Percentiles rank a stretch among this genome's conserved stretches.
Evolutionary conservation across 495 filamentous ascomycete species (phyloP).

Genomic region (Talaromyces ruber): DNA sequence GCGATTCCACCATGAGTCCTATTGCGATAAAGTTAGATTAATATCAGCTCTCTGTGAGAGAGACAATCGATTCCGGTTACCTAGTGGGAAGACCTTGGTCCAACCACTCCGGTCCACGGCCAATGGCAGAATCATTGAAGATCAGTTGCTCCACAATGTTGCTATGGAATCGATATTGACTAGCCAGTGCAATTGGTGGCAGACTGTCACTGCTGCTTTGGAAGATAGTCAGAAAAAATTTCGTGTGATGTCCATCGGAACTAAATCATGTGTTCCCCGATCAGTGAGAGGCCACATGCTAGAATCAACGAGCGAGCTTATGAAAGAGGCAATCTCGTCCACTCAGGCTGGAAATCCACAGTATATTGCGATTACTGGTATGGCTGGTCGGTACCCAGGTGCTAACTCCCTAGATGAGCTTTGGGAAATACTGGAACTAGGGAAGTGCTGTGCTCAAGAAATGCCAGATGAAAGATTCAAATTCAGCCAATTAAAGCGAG

Average conservation of each 20-base stretch:
- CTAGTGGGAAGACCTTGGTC: constrained; percentile 1
- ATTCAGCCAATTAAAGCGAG: too few species aligned
- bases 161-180: constrained; percentile 6
- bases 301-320: too few species aligned
- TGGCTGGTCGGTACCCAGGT: too few species aligned
- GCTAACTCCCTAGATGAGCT: too few species aligned
- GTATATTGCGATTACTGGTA: too few species aligned
- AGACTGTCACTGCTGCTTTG: constrained; percentile 8
- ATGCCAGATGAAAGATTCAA: too few species aligned
- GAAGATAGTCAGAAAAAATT: constrained; percentile 9
- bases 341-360: too few species aligned
- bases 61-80: constrained; percentile 10
- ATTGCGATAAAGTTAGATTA: constrained; percentile 9
- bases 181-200: too few species aligned
- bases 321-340: too few species aligned
- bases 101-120: constrained; percentile 12
- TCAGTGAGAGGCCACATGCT: too few species aligned
- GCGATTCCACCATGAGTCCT: constrained; percentile 24
- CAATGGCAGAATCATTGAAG: constrained; percentile 8
- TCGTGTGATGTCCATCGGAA: constrained; percentile 8
- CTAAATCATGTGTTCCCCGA: background rate
- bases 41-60: constrained; percentile 6
- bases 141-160: constrained; percentile 6
- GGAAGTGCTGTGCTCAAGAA: too few species aligned
- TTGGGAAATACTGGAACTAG: too few species aligned